Percentiles rank a stretch among this genome's conserved stretches.
Conservation (phyloP, 2,329 filamentous ascomycete species). For the Bipolaris bicolor region DNA sequence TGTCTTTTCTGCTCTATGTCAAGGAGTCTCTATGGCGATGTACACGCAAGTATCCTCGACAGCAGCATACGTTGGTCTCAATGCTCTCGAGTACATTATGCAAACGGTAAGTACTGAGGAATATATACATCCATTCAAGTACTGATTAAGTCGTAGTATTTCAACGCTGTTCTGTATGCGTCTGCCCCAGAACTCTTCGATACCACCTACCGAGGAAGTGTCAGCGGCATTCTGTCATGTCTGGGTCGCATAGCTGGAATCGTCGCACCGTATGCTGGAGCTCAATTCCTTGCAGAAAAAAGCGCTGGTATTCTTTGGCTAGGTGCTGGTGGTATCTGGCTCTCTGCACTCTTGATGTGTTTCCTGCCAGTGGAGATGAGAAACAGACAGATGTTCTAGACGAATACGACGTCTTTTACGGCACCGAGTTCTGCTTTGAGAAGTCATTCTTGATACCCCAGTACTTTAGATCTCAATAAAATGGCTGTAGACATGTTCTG, state of each 20-base stretch:
- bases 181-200: conserved; percentile 40
- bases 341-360: conserved; percentile 36
- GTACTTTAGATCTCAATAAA: conserved; percentile 16
- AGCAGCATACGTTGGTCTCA: conserved; percentile 35
- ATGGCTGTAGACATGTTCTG: too few species aligned
- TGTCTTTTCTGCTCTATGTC: conserved; percentile 36
- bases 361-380: conserved; percentile 41
- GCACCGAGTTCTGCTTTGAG: background rate
- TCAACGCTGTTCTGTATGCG: conserved; percentile 40
- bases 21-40: conserved; percentile 40
- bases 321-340: conserved; percentile 39
- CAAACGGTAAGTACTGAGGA: conserved; percentile 28
- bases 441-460: background rate
- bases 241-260: conserved; percentile 38
- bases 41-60: conserved; percentile 38
- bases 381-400: conserved; percentile 40
- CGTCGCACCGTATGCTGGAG: conserved; percentile 38
- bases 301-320: conserved; percentile 40
- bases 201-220: conserved; percentile 37
- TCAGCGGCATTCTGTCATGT: conserved; percentile 40
- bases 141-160: conserved; percentile 23
- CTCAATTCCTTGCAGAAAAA: conserved; percentile 25
- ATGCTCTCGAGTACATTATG: conserved; percentile 43
- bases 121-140: too few species aligned
- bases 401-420: background rate